These are phyloP conservation scores for Chloropicon primus DNA, from an alignment of 139 green algal species.

Conservation along the genomic window DNA sequence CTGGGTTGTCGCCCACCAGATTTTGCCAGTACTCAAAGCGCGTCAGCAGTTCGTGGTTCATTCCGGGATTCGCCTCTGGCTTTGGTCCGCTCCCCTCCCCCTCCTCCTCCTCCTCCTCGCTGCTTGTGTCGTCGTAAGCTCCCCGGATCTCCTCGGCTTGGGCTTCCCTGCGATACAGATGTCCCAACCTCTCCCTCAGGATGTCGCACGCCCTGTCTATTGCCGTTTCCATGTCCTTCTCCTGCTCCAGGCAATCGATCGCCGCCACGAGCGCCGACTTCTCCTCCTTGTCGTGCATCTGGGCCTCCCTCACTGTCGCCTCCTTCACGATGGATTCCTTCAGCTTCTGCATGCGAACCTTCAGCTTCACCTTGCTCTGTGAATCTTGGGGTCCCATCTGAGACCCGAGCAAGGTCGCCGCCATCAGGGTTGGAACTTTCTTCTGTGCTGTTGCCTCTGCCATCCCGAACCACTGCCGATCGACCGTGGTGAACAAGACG, in stretches of 20 bases:
- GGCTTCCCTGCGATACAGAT: neutral
- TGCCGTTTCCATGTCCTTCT: neutral
- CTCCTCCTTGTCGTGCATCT: neutral
- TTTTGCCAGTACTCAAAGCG: no score
- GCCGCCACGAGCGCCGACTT: neutral
- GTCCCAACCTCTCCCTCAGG: neutral
- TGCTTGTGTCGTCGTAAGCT: neutral
- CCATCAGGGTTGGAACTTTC: neutral
- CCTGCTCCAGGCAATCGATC: neutral
- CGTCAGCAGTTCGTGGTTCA: no score
- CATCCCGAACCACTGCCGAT: no score
- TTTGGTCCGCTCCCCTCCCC: neutral
- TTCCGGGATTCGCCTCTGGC: no score
- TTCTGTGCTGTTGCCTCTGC: neutral
- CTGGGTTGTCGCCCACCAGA: no score
- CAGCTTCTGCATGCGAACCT: neutral
- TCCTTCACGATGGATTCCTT: neutral
- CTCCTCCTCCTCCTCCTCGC: neutral
- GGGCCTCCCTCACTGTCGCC: neutral
- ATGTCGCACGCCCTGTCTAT: neutral
- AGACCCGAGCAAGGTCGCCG: neutral
- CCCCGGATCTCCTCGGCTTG: neutral
- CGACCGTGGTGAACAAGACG: no score
- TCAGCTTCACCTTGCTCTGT: neutral
- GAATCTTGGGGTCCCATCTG: neutral